Conservation (phyloP, 768 basidiomycete genomes). For the Phanerochaete sordida region DNA sequence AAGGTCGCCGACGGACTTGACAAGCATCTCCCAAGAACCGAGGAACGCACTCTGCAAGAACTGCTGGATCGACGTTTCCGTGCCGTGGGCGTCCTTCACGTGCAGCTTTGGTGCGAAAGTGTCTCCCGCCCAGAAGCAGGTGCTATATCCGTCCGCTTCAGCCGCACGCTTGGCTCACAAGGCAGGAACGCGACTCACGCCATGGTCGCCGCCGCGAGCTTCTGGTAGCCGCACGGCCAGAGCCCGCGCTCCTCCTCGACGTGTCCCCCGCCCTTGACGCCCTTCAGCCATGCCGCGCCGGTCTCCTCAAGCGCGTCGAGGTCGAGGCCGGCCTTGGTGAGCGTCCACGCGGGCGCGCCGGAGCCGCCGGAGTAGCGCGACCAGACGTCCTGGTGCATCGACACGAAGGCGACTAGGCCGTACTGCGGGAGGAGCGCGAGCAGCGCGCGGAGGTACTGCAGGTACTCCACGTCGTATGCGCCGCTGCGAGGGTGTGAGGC, state of each 20-base stretch:
- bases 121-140: constrained; percentile 92
- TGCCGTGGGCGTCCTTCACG: constrained; percentile 43
- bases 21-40: constrained; percentile 70
- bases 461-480: constrained; percentile 78
- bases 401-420: constrained; percentile 70
- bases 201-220: constrained; percentile 91
- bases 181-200: constrained; percentile 52
- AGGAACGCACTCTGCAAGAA: constrained; percentile 84
- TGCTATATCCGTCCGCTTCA: constrained; percentile 42
- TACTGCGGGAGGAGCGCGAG: constrained; percentile 69
- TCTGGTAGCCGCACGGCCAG: constrained; percentile 95
- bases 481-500: constrained; percentile 47
- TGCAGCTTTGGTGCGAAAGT: constrained; percentile 76
- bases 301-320: constrained; percentile 73
- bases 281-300: constrained; percentile 84
- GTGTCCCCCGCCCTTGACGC: constrained; percentile 74
- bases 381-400: constrained; percentile 94
- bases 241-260: constrained; percentile 75
- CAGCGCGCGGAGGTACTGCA: constrained; percentile 71
- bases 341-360: constrained; percentile 95
- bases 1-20: constrained; percentile 62
- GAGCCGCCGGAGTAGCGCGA: constrained; percentile 93
- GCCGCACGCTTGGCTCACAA: neutral
- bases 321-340: constrained; percentile 84
- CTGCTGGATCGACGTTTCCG: constrained; percentile 64